These are phyloP conservation scores for Scutellaria minor DNA, from an alignment of 257 asterid species.

Conservation along the genomic window DNA sequence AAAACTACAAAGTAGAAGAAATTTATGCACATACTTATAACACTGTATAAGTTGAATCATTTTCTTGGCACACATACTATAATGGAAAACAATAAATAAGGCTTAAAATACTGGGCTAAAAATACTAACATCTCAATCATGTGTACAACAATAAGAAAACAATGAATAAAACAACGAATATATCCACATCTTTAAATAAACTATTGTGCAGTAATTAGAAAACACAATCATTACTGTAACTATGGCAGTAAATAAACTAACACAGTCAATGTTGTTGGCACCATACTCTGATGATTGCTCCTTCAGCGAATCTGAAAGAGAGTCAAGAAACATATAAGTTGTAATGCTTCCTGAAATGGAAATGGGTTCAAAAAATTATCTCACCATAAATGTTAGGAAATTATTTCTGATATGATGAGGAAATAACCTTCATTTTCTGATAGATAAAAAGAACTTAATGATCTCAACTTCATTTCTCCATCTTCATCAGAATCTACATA, in stretches of 20 bases:
- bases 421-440: constrained; percentile 52
- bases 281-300: constrained; percentile 39
- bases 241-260: constrained; percentile 16
- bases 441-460: constrained; percentile 34
- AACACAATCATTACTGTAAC: constrained; percentile 39
- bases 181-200: constrained; percentile 17
- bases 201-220: constrained; percentile 28
- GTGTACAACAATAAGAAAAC: constrained; percentile 1
- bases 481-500: constrained; percentile 65
- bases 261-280: constrained; percentile 39
- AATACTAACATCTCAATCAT: constrained; percentile 6
- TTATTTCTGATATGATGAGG: constrained; percentile 3
- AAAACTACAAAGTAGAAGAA: constrained; percentile 20
- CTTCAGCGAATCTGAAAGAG: constrained; percentile 51
- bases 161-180: no score
- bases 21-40: constrained; percentile 22
- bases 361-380: constrained; percentile 27
- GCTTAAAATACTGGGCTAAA: constrained; percentile 9
- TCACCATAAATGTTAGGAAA: constrained; percentile 26
- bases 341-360: constrained; percentile 20
- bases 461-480: constrained; percentile 37
- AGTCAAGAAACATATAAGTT: constrained; percentile 33
- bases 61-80: constrained; percentile 9
- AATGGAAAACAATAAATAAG: constrained; percentile 2
- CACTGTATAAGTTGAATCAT: constrained; percentile 3